These are phyloP conservation scores for Aspergillus panamensis DNA, from an alignment of 495 filamentous ascomycete genomes.

Conservation along the genomic window DNA sequence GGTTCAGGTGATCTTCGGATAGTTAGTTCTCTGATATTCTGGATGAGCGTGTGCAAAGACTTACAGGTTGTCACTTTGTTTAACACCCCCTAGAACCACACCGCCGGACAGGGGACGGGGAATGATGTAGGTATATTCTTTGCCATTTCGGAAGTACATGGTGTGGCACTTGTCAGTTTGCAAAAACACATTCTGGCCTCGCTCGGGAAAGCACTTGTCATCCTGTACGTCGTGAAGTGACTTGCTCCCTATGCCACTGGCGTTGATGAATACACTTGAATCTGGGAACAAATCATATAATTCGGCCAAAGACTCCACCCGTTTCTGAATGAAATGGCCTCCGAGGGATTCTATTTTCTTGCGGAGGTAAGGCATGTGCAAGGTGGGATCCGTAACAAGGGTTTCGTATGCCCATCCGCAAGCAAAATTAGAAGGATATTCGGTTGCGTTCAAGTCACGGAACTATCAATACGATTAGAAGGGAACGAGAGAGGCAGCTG, in stretches of 20 bases:
- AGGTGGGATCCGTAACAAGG: constrained; percentile 41
- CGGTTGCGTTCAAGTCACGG: constrained; percentile 30
- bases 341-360: constrained; percentile 32
- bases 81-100: constrained; percentile 47
- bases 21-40: neutral
- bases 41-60: neutral
- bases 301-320: constrained; percentile 38
- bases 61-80: constrained; percentile 40
- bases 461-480: constrained; percentile 28
- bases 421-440: constrained; percentile 39
- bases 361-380: constrained; percentile 41
- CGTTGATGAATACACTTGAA: constrained; percentile 43
- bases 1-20: constrained; percentile 31
- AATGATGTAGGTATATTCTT: constrained; percentile 51
- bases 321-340: constrained; percentile 37
- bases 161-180: constrained; percentile 31
- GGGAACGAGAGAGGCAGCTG: neutral
- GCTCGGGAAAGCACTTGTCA: constrained; percentile 38
- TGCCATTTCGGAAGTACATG: constrained; percentile 43
- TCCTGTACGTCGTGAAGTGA: constrained; percentile 38
- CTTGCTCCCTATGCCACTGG: constrained; percentile 41
- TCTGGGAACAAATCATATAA: constrained; percentile 39
- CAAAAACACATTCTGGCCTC: constrained; percentile 44
- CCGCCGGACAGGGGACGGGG: constrained; percentile 43
- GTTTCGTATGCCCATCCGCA: constrained; percentile 41